A percentile compares a stretch with the other conserved stretches of the same genome.
These are phyloP conservation scores for Neoboletus brunneissimus DNA, from an alignment of 768 basidiomycete genomes.

Conservation along the genomic window DNA sequence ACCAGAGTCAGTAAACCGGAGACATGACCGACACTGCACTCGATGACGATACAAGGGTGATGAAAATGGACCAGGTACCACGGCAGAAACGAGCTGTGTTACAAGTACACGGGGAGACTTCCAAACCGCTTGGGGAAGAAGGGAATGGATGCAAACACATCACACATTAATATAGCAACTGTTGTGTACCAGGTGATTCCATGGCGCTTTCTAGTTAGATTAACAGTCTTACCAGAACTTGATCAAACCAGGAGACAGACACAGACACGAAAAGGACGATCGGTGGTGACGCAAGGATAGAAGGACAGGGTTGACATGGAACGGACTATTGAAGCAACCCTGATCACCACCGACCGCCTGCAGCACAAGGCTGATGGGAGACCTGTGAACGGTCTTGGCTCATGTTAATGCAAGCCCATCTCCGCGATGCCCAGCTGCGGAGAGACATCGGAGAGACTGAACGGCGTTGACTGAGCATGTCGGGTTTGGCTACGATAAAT, in stretches of 20 bases:
- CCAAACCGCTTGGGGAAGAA: conserved; percentile 4
- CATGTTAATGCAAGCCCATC: neutral
- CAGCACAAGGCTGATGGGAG: neutral
- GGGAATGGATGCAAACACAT: conserved; percentile 2
- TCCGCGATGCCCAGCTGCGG: neutral
- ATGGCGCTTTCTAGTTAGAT: conserved; percentile 6
- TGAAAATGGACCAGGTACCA: conserved; percentile 2
- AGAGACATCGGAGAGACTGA: neutral
- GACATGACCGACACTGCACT: conserved; percentile 2
- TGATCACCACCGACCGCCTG: conserved; percentile 8
- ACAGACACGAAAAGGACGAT: conserved; percentile 2
- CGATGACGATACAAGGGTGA: conserved; percentile 15
- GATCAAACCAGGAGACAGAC: neutral
- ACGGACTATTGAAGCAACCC: conserved; percentile 6
- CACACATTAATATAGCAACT: conserved; percentile 11
- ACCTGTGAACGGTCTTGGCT: neutral
- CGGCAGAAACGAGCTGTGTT: conserved; percentile 6
- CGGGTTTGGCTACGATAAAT: neutral
- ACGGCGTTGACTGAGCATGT: neutral
- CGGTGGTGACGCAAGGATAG: conserved; percentile 9
- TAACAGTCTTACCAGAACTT: conserved; percentile 15
- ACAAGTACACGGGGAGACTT: neutral
- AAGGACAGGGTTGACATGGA: conserved; percentile 15
- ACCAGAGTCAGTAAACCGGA: conserved; percentile 16
- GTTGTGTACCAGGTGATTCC: conserved; percentile 3